These are phyloP conservation scores for Kurtzmaniella cleridarum DNA, from an alignment of 805 yeast species.

Conservation along the genomic window DNA sequence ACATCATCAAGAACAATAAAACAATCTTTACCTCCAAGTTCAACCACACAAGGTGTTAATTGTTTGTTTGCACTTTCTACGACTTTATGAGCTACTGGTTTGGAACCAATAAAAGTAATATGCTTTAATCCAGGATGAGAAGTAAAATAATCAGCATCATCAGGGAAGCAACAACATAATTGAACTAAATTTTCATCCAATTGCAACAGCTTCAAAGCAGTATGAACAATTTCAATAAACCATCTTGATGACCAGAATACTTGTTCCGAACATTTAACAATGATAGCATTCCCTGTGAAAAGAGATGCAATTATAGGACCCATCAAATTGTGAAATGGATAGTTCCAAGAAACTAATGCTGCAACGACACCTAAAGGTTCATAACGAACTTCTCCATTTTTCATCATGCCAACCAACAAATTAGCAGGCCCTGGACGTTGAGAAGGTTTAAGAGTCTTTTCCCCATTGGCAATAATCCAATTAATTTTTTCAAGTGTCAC, in stretches of 20 bases:
- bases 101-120: constrained; percentile 93
- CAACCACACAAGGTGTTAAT: constrained; percentile 93
- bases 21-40: constrained; percentile 95
- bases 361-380: constrained; percentile 88
- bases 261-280: constrained; percentile 92
- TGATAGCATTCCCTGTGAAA: constrained; percentile 87
- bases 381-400: constrained; percentile 88
- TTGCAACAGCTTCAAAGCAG: constrained; percentile 69
- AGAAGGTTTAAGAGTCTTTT: constrained; percentile 60
- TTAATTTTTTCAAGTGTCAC: constrained; percentile 89
- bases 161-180: constrained; percentile 83
- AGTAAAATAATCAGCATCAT: constrained; percentile 80
- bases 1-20: constrained; percentile 81
- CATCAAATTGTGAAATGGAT: constrained; percentile 90
- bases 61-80: constrained; percentile 75
- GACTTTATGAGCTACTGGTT: constrained; percentile 88
- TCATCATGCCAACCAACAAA: constrained; percentile 72
- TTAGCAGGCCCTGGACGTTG: constrained; percentile 84
- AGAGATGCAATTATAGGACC: constrained; percentile 89
- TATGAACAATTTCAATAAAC: constrained; percentile 65
- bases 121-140: constrained; percentile 79
- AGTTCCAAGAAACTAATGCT: constrained; percentile 94
- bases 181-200: constrained; percentile 81
- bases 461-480: constrained; percentile 88
- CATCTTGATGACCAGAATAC: constrained; percentile 91